Evolutionary conservation across 192 early-diverging fungal genomes (phyloP).

Genomic region (Entophlyctis helioformis): DNA sequence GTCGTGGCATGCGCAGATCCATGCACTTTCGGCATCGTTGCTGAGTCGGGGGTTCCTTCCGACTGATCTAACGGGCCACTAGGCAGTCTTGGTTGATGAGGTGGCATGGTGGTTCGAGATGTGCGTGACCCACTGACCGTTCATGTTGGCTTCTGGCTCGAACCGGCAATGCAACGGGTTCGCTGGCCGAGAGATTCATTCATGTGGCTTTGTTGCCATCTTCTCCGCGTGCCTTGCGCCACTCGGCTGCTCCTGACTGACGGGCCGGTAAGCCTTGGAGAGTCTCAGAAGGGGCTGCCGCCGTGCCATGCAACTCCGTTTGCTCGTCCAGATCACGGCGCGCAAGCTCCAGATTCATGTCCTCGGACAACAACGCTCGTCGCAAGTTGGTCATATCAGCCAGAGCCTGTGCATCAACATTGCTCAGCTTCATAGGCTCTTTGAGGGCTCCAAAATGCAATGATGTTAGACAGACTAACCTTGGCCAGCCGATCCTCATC

Average conservation of each 20-base stretch:
- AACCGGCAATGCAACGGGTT: no score
- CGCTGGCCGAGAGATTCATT: no score
- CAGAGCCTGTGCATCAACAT: background rate
- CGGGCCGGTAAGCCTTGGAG: constrained; percentile 8
- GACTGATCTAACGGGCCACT: no score
- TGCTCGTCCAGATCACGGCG: constrained; percentile 4
- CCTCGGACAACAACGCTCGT: background rate
- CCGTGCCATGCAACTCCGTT: constrained; percentile 3
- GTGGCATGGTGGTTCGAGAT: no score
- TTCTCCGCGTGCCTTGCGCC: constrained; percentile 19
- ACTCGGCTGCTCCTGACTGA: constrained; percentile 14
- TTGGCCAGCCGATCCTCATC: constrained; percentile 8
- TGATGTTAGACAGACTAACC: background rate
- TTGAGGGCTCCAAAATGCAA: background rate
- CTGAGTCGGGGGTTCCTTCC: no score
- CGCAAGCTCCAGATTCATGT: constrained; percentile 3
- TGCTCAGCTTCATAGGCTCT: background rate
- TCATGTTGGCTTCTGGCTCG: no score
- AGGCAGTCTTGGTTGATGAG: no score
- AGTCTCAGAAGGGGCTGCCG: background rate
- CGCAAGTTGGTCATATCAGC: background rate
- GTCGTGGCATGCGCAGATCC: no score
- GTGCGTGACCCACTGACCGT: no score
- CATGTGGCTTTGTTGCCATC: no score
- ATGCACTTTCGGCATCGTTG: no score